Evolutionary conservation across 768 basidiomycete genomes (phyloP).

Genomic region (Pisolithus tinctorius): DNA sequence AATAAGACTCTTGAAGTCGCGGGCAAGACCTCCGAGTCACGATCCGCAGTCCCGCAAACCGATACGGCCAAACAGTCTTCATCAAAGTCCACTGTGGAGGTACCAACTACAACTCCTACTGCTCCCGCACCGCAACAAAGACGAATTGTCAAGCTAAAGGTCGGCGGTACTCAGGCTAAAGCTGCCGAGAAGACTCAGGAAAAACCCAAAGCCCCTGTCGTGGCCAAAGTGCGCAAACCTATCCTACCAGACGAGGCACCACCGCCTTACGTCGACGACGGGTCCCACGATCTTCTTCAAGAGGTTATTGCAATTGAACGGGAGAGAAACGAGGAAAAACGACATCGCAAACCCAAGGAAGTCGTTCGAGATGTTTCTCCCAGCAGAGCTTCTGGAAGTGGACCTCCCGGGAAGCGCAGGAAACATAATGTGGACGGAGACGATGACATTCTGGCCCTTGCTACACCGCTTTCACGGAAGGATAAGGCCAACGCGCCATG

Average conservation of each 20-base stretch:
- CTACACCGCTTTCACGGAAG: constrained; percentile 54
- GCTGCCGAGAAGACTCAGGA: constrained; percentile 22
- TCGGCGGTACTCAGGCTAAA: constrained; percentile 37
- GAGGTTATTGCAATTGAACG: constrained; percentile 78
- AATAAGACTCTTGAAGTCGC: constrained; percentile 74
- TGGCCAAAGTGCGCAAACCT: constrained; percentile 36
- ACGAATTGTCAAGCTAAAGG: constrained; percentile 64
- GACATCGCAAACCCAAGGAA: constrained; percentile 37
- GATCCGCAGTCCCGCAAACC: constrained; percentile 18
- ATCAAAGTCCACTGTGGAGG: constrained; percentile 8
- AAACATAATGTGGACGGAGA: constrained; percentile 43
- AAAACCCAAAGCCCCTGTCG: constrained; percentile 30
- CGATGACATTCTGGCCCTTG: constrained; percentile 58
- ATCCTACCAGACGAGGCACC: constrained; percentile 45
- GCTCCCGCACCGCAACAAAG: constrained; percentile 34
- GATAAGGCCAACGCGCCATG: constrained; percentile 25
- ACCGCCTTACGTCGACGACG: constrained; percentile 69
- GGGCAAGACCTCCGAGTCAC: constrained; percentile 36
- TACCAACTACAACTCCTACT: constrained; percentile 3
- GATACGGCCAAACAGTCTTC: constrained; percentile 19
- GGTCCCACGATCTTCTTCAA: constrained; percentile 74
- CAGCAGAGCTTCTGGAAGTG: constrained; percentile 32
- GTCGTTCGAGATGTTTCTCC: constrained; percentile 32
- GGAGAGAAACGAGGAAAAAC: constrained; percentile 51
- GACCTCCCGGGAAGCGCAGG: constrained; percentile 50